phyloP scores from a whole-genome alignment of 495 filamentous ascomycete genomes.

The Tuber magnatum region DNA sequence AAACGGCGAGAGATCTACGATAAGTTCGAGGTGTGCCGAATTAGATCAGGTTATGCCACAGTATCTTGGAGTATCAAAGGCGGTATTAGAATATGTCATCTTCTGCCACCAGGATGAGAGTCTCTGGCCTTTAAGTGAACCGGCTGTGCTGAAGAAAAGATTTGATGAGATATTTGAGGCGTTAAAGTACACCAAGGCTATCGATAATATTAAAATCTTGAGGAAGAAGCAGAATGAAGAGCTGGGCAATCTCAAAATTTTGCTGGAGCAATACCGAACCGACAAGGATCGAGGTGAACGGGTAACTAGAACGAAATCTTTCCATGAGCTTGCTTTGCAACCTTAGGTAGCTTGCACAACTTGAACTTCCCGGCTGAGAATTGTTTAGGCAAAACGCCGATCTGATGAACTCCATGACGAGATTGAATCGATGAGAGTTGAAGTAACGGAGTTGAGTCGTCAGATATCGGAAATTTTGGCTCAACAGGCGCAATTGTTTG shows the following conservation, averaged over 20 bases:
- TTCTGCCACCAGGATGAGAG: conserved; percentile 99
- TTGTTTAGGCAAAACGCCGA: conserved; percentile 40
- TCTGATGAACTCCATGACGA: conserved; percentile 60
- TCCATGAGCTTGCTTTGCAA: neutral
- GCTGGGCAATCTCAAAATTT: conserved; percentile 59
- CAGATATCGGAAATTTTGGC: conserved; percentile 46
- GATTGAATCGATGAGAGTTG: conserved; percentile 58
- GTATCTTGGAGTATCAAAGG: conserved; percentile 81
- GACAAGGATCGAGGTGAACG: conserved; percentile 79
- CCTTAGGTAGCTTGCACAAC: neutral
- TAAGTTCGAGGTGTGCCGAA: conserved; percentile 71
- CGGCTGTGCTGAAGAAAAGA: conserved; percentile 71
- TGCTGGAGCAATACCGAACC: conserved; percentile 68
- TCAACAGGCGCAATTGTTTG: conserved; percentile 50
- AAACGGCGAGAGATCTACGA: conserved; percentile 67
- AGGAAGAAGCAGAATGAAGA: conserved; percentile 76
- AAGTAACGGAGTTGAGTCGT: conserved; percentile 52
- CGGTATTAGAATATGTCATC: conserved; percentile 86
- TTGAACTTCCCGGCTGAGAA: conserved; percentile 11
- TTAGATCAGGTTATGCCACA: conserved; percentile 76
- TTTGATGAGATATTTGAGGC: conserved; percentile 99
- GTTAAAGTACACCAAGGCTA: conserved; percentile 90
- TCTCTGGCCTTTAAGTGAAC: conserved; percentile 94
- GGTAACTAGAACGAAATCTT: conserved; percentile 31
- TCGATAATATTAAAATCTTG: conserved; percentile 81